These are phyloP conservation scores for Triticum dicoccoides DNA, from an alignment of 176 grass and related monocot genomes.

Conservation along the genomic window DNA sequence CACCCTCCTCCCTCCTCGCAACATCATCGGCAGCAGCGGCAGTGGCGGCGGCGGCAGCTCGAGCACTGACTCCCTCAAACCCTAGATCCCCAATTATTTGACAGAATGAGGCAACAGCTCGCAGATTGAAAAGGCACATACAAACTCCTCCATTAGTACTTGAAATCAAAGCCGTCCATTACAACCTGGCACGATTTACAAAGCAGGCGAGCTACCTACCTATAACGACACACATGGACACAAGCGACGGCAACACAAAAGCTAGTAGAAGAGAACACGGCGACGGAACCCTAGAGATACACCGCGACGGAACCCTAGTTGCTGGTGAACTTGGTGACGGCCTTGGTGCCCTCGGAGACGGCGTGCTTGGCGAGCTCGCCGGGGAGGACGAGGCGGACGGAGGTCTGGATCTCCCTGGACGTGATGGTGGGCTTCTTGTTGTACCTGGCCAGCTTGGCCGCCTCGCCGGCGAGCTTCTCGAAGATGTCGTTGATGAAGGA, in stretches of 20 bases:
- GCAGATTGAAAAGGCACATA: neutral
- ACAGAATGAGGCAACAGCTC: neutral
- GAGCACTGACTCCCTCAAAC: neutral
- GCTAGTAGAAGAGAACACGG: neutral
- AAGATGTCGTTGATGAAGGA: conserved; percentile 95
- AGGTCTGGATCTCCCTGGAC: conserved; percentile 58
- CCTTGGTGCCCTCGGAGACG: conserved; percentile 71
- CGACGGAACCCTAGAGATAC: neutral
- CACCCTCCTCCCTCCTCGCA: conserved; percentile 11
- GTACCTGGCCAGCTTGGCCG: conserved; percentile 35
- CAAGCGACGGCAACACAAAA: neutral
- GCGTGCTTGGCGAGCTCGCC: conserved; percentile 76
- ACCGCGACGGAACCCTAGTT: neutral
- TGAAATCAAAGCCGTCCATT: conserved; percentile 23
- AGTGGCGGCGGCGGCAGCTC: too few species aligned
- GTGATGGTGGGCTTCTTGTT: conserved; percentile 74
- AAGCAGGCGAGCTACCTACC: neutral
- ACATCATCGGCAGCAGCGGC: neutral
- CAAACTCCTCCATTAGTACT: neutral
- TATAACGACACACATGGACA: neutral
- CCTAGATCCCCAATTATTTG: conserved; percentile 25
- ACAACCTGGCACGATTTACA: conserved; percentile 23
- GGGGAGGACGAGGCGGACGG: conserved; percentile 50
- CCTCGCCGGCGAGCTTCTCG: conserved; percentile 63
- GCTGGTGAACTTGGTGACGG: conserved; percentile 72